Conservation (phyloP, 306 rosid species). For the Inga leiocalycina region DNA sequence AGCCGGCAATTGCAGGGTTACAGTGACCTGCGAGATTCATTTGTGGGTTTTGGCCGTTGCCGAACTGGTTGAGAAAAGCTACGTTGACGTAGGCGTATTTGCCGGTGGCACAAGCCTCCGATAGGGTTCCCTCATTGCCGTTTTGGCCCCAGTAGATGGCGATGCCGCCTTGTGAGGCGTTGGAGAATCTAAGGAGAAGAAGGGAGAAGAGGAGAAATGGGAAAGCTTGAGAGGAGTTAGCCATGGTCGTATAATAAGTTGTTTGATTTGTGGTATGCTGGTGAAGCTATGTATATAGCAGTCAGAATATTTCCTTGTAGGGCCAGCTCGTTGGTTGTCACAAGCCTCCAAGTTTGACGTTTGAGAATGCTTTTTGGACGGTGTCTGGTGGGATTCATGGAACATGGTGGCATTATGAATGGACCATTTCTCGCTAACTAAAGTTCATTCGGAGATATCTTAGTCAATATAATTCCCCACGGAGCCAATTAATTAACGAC, state of each 20-base stretch:
- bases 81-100: slow-evolving; percentile 53
- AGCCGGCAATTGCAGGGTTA: slow-evolving; percentile 41
- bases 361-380: background rate
- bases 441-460: background rate
- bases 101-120: slow-evolving; percentile 64
- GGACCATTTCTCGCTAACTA: background rate
- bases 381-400: background rate
- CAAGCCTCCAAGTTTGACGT: background rate
- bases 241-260: too few species aligned
- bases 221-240: too few species aligned
- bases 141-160: too few species aligned
- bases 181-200: too few species aligned
- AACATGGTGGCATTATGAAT: background rate
- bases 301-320: background rate
- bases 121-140: slow-evolving; percentile 48
- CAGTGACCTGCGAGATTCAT: slow-evolving; percentile 78
- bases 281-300: too few species aligned
- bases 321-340: background rate
- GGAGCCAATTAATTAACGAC: background rate
- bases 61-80: slow-evolving; percentile 49
- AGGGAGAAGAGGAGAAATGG: too few species aligned
- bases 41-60: slow-evolving; percentile 52
- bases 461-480: background rate
- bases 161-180: too few species aligned
- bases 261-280: too few species aligned